Evolutionary conservation across 1,284 basidiomycete genomes (phyloP), one percentile per base, ranked within the genome.

Genomic region (Singerocomus inundabilis): DNA sequence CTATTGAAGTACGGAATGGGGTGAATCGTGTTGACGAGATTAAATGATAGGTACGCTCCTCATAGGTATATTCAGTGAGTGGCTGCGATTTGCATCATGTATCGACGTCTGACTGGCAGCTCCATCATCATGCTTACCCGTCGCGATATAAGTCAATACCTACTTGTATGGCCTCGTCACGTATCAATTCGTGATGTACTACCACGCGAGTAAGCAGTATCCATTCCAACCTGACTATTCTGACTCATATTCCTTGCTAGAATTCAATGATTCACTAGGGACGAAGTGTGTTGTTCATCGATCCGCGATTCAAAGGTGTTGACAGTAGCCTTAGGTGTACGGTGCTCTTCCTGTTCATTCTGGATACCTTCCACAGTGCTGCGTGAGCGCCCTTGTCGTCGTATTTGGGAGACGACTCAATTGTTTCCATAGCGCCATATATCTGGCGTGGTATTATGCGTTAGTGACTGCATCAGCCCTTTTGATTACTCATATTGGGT

Each of bases 161-260:
- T n/a, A n/a, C n/a, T n/a, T n/a, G n/a, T n/a, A n/a, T n/a, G n/a
- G n/a, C n/a, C n/a, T n/a, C n/a, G n/a, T 77, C 53, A 70, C 69
- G 3, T 76, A 72, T 55, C 77, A 79, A 53, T 79, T 78, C 51
- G 65, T 70, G 16, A 57, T 61, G 5, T 79, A 79, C 53, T 64
- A 71, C 46, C 69, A 62, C 43, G 64, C 69, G 5, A 70, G 77
- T 76, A 48, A 55, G 76, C 63, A 44, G 12, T 11, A 6, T 12
- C 29, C 6, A 1, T 15, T 29, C 11, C 11, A 1, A 36, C 2
- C 8, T 3, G 2, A n/a, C 9, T 13, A 35, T 3, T 5, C 5
- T 25, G 16, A 24, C 30, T 49, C 30, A 36, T 6, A 1, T 3
- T 4, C 1, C 6, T 4, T 1, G n/a, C n/a, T n/a, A n/a, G n/a